Base-by-base conservation (phyloP, 257 asterid genomes). In the Jasminum sambac region DNA sequence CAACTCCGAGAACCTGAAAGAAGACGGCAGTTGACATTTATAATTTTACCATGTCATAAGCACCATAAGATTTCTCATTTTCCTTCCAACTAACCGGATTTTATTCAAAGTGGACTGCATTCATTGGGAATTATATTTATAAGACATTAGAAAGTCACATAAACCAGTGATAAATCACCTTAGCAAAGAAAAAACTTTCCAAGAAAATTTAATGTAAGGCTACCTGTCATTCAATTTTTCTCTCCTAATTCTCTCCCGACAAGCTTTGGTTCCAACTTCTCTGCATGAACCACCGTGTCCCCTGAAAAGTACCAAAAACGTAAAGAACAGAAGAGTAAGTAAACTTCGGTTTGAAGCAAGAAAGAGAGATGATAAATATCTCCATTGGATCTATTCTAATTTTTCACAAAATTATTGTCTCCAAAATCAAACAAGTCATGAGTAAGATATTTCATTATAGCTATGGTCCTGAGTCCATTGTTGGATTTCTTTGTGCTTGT, bases 181-280 rank as follows among this genome's bases (percentile, higher is more conserved):
- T 52, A 61, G 34, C 19, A 10, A 8, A 41, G 65, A 55, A 16
- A 39, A 44, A 64, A 69, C 19, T 46, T 26, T 41, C 37, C 48
- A 59, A 61, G 14, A 19, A 71, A 69, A 24, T 46, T 69, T 57
- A 67, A 75, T 13, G 23, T 36, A 36, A 26, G 19, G 36, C 8
- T 76, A 87, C 96, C 88, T 90, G 41, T 84, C 90, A 72, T 90
- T 90, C 82, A 90, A 70, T 63, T 86, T 87, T 70, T 82, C 95
- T 80, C 96, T 83, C 65, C 96, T 83, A 14, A 83, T 69, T 80
- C 82, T 89, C 84, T 87, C 96, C 24, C 96, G 96, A 55, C 89
- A 81, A 76, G 96, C 96, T 83, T 90, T 90, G 65, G 81, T 75
- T 77, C 88, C 92, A 17, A 57, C 72, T 64, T 69, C 78, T 74